Evolutionary conservation across 2,329 filamentous ascomycete species (phyloP).

Genomic region (Onygena corvina): DNA sequence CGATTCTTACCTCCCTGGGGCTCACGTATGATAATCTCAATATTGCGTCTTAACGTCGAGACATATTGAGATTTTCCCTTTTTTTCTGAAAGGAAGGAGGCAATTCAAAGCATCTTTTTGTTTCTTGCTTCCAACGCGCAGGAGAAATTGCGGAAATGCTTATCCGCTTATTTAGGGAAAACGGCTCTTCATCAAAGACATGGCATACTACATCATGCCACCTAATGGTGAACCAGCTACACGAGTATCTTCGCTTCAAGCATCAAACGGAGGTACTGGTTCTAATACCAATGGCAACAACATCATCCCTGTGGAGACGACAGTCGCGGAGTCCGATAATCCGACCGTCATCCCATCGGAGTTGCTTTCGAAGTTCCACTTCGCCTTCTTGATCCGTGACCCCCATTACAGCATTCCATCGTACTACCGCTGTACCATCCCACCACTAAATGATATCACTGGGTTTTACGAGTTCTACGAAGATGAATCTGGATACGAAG

Average conservation of each 20-base stretch:
- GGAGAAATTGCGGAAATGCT: slow-evolving; percentile 25
- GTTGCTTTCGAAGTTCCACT: slow-evolving; percentile 71
- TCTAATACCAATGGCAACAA: slow-evolving; percentile 28
- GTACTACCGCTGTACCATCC: slow-evolving; percentile 87
- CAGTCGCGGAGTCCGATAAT: slow-evolving; percentile 54
- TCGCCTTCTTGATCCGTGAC: slow-evolving; percentile 92
- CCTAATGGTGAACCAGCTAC: slow-evolving; percentile 55
- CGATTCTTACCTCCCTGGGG: too few relatives aligned
- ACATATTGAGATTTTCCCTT: too few relatives aligned
- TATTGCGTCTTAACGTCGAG: too few relatives aligned
- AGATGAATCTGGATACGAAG: slow-evolving; percentile 77
- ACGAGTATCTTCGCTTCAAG: slow-evolving; percentile 64
- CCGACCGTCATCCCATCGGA: slow-evolving; percentile 71
- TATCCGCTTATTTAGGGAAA: slow-evolving; percentile 53
- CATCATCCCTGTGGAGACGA: slow-evolving; percentile 22
- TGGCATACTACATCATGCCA: slow-evolving; percentile 80
- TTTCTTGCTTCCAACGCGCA: too few relatives aligned
- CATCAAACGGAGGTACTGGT: slow-evolving; percentile 49
- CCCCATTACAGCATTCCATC: slow-evolving; percentile 85
- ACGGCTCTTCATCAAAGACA: slow-evolving; percentile 96
- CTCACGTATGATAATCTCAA: too few relatives aligned
- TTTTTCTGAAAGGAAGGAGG: too few relatives aligned
- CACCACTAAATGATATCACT: slow-evolving; percentile 68
- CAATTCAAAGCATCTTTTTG: too few relatives aligned
- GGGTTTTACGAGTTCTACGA: slow-evolving; percentile 81